Percentiles rank a stretch among this genome's conserved stretches.
phyloP scores from a whole-genome alignment of 1,284 basidiomycete genomes.

The Trametes polyzona region DNA sequence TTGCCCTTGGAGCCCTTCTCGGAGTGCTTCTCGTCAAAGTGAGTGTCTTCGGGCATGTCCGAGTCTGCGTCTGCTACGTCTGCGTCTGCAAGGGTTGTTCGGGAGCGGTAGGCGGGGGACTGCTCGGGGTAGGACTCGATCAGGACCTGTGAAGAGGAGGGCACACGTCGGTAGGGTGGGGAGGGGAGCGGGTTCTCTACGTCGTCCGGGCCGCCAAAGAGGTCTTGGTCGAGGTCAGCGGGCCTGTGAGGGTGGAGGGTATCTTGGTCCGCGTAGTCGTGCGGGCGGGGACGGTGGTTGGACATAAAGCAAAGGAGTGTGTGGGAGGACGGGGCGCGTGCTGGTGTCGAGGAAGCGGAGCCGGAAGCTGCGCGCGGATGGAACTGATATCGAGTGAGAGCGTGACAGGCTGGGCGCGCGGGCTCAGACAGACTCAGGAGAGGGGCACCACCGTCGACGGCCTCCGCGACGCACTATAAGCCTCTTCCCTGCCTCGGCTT shows the following conservation, averaged over 20 bases:
- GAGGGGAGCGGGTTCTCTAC: constrained; percentile 34
- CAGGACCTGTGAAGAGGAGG: constrained; percentile 33
- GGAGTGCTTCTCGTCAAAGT: constrained; percentile 20
- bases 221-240: constrained; percentile 18
- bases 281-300: constrained; percentile 6
- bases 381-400: background rate
- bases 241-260: constrained; percentile 7
- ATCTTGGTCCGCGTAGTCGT: constrained; percentile 11
- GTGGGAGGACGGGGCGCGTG: background rate
- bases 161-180: constrained; percentile 37
- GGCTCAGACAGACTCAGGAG: background rate
- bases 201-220: constrained; percentile 33
- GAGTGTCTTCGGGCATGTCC: constrained; percentile 25
- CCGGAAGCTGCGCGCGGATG: background rate
- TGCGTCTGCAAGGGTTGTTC: constrained; percentile 31
- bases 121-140: constrained; percentile 31
- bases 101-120: constrained; percentile 33
- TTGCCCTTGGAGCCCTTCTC: constrained; percentile 26
- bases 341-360: background rate
- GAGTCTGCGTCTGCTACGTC: constrained; percentile 25
- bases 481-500: background rate
- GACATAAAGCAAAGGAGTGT: constrained; percentile 4
- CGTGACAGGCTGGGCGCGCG: background rate
- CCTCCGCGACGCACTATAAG: background rate
- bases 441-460: background rate